Conservation (phyloP, 2,329 filamentous ascomycete species). For the Rhexocercosporidium sp. region DNA sequence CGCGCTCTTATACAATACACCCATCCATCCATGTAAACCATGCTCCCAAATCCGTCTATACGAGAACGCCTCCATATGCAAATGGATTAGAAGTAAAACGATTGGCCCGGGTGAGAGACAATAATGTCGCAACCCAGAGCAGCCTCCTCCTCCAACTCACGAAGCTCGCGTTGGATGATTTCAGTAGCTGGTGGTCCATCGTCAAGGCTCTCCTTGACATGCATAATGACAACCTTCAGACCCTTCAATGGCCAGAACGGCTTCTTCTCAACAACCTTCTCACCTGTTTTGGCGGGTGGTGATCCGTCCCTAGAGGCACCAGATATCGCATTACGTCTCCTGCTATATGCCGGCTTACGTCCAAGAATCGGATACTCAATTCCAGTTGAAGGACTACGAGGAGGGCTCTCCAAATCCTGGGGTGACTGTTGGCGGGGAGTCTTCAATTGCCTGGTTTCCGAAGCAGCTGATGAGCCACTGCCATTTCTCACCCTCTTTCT, state of each 20-base stretch:
- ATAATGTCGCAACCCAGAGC: conserved; percentile 80
- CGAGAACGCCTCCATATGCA: background rate
- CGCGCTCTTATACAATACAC: background rate
- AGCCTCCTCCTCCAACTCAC: conserved; percentile 59
- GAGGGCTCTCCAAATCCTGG: background rate
- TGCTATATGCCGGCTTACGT: background rate
- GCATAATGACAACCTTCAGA: conserved; percentile 84
- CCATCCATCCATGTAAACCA: background rate
- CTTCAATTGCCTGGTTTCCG: background rate
- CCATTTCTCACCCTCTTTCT: conserved; percentile 36
- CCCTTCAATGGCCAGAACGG: conserved; percentile 58
- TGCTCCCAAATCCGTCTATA: background rate
- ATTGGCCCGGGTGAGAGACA: conserved; percentile 69
- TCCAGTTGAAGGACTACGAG: background rate
- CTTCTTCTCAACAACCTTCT: background rate
- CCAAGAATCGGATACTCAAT: background rate
- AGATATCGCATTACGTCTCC: background rate
- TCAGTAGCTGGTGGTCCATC: conserved; percentile 71
- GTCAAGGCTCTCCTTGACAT: conserved; percentile 84
- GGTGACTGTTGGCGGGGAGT: background rate
- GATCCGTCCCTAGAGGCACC: background rate
- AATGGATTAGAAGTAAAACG: conserved; percentile 44
- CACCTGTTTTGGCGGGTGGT: background rate
- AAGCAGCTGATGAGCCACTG: conserved; percentile 34
- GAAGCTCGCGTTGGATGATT: conserved; percentile 72